Evolutionary conservation across 352 stramenopile genomes (phyloP), one percentile per base, ranked within the genome.

Genomic region (Pythium phragmiticola): DNA sequence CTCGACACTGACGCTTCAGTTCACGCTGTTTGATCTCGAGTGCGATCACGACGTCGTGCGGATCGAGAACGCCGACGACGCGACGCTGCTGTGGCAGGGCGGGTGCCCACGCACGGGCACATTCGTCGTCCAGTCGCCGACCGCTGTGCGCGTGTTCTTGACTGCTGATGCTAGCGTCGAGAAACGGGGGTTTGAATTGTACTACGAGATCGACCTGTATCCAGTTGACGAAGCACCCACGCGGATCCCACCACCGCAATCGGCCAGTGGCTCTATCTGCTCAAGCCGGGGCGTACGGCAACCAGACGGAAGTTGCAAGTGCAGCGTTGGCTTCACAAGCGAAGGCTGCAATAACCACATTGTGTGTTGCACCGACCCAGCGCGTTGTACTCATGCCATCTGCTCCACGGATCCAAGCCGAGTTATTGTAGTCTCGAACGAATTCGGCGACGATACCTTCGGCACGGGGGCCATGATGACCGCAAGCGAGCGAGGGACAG

Each of bases 261-360:
- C 57, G 1, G 33, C 63, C 0, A 57, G 4, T 11, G 46, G n/a
- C 3, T 45, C 46, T 9, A 45, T 67, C 7, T 91, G 82, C 30
- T 80, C 70, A 0, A 65, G 73, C 14, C 82, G 75, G 23, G 82
- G 82, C 0, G 56, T 68, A 3, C 54, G 45, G 21, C 69, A 65
- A 36, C 70, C 56, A 11, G 51, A 72, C 36, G 80, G 80, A 6
- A 63, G 23, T 3, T 91, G 82, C 39, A 70, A 59, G 16, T 91
- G 82, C 54, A 89, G 68, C 34, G 76, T 88, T n/a, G 82, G 82
- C 7, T 89, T 89, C 60, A 88, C 75, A 4, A 78, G 82, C 0
- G 82, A 91, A 73, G 77, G 61, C 14, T 91, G 82, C 56, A 87
- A 66, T 54, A 89, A 87, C 47, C 72, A 72, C n/a, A 69, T 89